phyloP scores from a whole-genome alignment of 2,329 filamentous ascomycete species.

The Periconia sp. region DNA sequence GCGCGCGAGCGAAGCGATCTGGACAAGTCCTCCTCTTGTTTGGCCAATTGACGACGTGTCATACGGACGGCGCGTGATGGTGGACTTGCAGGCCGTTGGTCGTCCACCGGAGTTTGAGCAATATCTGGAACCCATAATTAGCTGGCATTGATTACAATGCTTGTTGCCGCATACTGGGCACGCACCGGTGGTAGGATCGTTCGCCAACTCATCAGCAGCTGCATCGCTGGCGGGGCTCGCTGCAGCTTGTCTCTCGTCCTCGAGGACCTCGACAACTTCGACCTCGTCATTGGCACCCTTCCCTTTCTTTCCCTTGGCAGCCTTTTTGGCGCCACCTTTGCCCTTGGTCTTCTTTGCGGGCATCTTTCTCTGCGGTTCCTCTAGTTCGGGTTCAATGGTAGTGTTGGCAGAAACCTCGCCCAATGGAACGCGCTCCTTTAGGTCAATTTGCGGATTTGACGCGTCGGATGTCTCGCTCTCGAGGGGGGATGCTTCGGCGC shows the following conservation, averaged over 20 bases:
- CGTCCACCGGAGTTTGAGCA: conserved; percentile 22
- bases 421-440: conserved; percentile 43
- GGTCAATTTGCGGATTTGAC: conserved; percentile 22
- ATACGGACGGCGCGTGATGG: conserved; percentile 36
- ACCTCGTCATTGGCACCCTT: conserved; percentile 32
- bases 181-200: conserved; percentile 25
- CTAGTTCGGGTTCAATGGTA: conserved; percentile 22
- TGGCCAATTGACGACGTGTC: conserved; percentile 44
- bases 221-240: conserved; percentile 25
- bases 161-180: conserved; percentile 8
- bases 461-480: conserved; percentile 44
- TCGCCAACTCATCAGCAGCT: conserved; percentile 25
- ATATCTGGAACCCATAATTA: conserved; percentile 24
- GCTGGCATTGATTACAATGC: conserved; percentile 14
- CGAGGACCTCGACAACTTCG: conserved; percentile 19
- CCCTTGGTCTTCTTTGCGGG: conserved; percentile 38
- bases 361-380: conserved; percentile 35
- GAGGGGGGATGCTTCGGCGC: conserved; percentile 48
- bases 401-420: conserved; percentile 49
- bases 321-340: conserved; percentile 40
- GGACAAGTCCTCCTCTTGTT: conserved; percentile 37
- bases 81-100: conserved; percentile 30
- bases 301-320: conserved; percentile 34
- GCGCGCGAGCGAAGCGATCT: conserved; percentile 25
- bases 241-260: conserved; percentile 28